Conservation (phyloP, 768 basidiomycete genomes). For the Boletus insuetus region DNA sequence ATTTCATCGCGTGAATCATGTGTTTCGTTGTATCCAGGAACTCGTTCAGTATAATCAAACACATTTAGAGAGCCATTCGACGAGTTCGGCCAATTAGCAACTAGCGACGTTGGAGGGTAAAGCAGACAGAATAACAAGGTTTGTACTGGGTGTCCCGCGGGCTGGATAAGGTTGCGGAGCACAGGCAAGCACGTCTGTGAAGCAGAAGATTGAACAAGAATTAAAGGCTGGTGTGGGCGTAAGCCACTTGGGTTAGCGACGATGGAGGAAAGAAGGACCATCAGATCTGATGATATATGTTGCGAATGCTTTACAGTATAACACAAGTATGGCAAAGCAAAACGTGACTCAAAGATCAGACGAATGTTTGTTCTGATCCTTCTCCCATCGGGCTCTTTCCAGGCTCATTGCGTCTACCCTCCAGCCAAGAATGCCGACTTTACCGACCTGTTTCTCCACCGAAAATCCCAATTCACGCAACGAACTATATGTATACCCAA, state of each 20-base stretch:
- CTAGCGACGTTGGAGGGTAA: slow-evolving; percentile 48
- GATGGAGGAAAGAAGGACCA: slow-evolving; percentile 30
- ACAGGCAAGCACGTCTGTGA: slow-evolving; percentile 58
- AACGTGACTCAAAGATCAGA: slow-evolving; percentile 9
- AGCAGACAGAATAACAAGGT: slow-evolving; percentile 58
- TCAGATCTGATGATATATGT: slow-evolving; percentile 7
- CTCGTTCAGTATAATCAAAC: slow-evolving; percentile 47
- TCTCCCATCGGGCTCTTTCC: slow-evolving; percentile 47
- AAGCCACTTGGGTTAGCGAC: slow-evolving; percentile 21
- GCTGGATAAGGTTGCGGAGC: slow-evolving; percentile 44
- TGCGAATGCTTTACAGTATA: not conserved
- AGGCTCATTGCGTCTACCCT: slow-evolving; percentile 44
- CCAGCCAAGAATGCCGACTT: slow-evolving; percentile 59
- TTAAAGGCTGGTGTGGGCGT: slow-evolving; percentile 39
- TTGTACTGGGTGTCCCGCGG: slow-evolving; percentile 14
- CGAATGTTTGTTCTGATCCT: slow-evolving; percentile 13
- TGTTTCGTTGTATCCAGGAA: slow-evolving; percentile 52
- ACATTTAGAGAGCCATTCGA: slow-evolving; percentile 30
- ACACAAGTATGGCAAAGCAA: not conserved
- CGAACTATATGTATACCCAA: slow-evolving; percentile 46
- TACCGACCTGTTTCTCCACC: slow-evolving; percentile 41
- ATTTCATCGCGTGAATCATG: slow-evolving; percentile 39
- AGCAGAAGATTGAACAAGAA: slow-evolving; percentile 58
- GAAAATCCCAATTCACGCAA: slow-evolving; percentile 50
- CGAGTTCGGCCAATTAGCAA: slow-evolving; percentile 29